A percentile compares a stretch with the other conserved stretches of the same genome.
These are phyloP conservation scores for Fusarium sp. DNA, from an alignment of 2,329 filamentous ascomycete genomes.

Conservation along the genomic window DNA sequence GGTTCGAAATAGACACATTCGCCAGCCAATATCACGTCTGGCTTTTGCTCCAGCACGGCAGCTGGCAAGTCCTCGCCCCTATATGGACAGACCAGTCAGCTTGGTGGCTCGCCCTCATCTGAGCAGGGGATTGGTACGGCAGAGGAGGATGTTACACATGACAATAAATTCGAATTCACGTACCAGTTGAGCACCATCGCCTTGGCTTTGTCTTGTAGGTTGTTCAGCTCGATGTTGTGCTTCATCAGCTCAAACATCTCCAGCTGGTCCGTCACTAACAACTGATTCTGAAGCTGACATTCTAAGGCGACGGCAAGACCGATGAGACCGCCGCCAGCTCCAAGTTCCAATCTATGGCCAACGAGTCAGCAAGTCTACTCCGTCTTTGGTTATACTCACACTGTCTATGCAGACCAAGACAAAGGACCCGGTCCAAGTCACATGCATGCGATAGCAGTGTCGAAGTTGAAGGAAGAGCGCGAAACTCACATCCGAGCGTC, in stretches of 20 bases:
- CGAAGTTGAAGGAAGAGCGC: not conserved
- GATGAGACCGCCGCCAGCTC: constrained; percentile 89
- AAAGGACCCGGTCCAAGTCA: constrained; percentile 9
- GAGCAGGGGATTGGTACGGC: not conserved
- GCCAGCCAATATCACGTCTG: constrained; percentile 88
- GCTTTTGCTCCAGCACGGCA: constrained; percentile 64
- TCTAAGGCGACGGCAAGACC: constrained; percentile 70
- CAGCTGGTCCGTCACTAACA: constrained; percentile 87
- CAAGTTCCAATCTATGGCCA: constrained; percentile 79
- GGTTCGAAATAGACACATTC: constrained; percentile 99
- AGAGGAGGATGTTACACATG: constrained; percentile 36
- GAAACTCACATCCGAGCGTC: constrained; percentile 73
- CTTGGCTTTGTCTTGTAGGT: constrained; percentile 68
- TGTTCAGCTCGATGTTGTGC: constrained; percentile 86
- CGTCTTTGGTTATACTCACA: constrained; percentile 4
- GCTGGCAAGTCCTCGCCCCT: constrained; percentile 70
- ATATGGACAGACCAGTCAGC: constrained; percentile 32
- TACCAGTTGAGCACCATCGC: constrained; percentile 85
- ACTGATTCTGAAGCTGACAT: constrained; percentile 60
- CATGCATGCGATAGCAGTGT: not conserved
- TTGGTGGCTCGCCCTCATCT: constrained; percentile 5
- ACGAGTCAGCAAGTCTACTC: constrained; percentile 34
- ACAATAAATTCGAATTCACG: constrained; percentile 42
- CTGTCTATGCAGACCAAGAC: constrained; percentile 7
- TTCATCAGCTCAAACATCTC: constrained; percentile 88